phyloP scores from a whole-genome alignment of 352 stramenopile genomes.

The Discostella stelligera region DNA sequence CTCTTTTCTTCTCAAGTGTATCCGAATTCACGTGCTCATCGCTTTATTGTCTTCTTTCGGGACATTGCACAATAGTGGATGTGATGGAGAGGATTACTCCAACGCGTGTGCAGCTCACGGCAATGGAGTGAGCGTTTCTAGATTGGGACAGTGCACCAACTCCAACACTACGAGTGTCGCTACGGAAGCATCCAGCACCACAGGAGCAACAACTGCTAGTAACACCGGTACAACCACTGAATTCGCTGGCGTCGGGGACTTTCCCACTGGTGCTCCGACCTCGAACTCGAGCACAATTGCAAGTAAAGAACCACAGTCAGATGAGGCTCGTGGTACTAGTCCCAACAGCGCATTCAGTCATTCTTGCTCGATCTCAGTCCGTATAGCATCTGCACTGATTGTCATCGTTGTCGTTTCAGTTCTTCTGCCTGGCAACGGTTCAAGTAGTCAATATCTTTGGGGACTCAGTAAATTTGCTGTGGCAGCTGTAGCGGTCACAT shows the following conservation, averaged over 20 bases:
- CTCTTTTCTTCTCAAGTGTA: neutral
- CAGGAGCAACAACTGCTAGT: neutral
- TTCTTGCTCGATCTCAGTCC: slow-evolving; percentile 14
- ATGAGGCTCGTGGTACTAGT: neutral
- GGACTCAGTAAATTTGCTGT: slow-evolving; percentile 31
- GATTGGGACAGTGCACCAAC: neutral
- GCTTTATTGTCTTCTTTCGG: neutral
- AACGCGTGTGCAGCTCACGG: neutral
- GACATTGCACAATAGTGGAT: slow-evolving; percentile 3
- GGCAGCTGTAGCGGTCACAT: slow-evolving; percentile 19
- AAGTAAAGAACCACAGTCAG: neutral
- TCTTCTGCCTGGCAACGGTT: slow-evolving; percentile 17
- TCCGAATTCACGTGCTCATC: neutral
- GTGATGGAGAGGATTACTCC: neutral
- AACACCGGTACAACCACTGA: neutral
- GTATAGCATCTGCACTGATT: slow-evolving; percentile 9
- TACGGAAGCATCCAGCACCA: neutral
- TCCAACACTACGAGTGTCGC: neutral
- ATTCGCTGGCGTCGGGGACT: neutral
- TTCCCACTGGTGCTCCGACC: slow-evolving; percentile 7
- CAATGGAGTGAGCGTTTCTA: neutral
- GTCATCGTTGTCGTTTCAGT: slow-evolving; percentile 13
- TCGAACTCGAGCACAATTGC: neutral
- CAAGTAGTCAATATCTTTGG: neutral
- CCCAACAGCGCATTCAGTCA: slow-evolving; percentile 5